Percentiles rank a stretch among this genome's conserved stretches.
phyloP scores from a whole-genome alignment of 768 basidiomycete genomes.

The Leucosporidium yakuticum region DNA sequence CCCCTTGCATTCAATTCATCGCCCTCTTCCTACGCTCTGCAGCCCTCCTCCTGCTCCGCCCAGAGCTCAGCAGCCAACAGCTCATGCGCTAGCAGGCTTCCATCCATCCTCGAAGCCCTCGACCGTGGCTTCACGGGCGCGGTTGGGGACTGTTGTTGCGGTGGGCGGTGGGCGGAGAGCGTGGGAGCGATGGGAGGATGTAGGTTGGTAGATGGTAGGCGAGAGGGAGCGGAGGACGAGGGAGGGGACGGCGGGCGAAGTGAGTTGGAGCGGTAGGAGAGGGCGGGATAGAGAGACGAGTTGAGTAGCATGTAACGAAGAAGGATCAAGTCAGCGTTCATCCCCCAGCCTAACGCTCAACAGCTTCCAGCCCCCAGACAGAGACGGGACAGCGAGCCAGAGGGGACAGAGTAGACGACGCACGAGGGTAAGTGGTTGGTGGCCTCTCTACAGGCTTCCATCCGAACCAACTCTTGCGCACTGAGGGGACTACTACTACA shows the following conservation, averaged over 20 bases:
- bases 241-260: neutral
- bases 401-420: too few species aligned
- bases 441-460: constrained; percentile 32
- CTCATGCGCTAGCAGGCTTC: constrained; percentile 26
- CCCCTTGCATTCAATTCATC: too few species aligned
- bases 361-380: too few species aligned
- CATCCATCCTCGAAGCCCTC: constrained; percentile 40
- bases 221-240: neutral
- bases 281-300: too few species aligned
- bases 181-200: neutral
- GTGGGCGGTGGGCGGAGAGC: neutral
- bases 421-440: constrained; percentile 38
- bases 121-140: constrained; percentile 30
- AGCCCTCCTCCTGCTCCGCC: neutral
- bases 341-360: too few species aligned
- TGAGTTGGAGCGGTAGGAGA: too few species aligned
- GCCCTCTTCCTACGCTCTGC: neutral
- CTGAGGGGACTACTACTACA: constrained; percentile 35
- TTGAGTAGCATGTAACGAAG: too few species aligned
- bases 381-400: too few species aligned
- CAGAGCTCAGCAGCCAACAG: neutral
- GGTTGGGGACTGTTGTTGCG: constrained; percentile 32
- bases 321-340: too few species aligned
- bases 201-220: neutral
- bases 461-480: constrained; percentile 36